These are phyloP conservation scores for Crithidia acanthocephali DNA, from an alignment of 208 protist genomes.

Conservation along the genomic window DNA sequence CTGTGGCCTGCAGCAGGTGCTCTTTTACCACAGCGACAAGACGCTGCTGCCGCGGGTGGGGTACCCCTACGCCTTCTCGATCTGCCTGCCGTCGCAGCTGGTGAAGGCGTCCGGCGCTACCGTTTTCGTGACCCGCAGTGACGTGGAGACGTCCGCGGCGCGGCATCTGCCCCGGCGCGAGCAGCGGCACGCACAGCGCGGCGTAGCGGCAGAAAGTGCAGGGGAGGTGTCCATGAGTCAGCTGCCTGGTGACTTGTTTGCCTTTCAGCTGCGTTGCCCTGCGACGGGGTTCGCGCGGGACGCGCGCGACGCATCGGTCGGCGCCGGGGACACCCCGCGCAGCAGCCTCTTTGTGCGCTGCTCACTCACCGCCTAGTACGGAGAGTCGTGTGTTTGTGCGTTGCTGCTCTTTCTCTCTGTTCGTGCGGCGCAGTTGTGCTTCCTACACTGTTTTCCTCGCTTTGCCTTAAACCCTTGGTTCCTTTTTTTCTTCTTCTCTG, in stretches of 20 bases:
- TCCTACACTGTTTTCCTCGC: background rate
- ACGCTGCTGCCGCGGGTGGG: conserved; percentile 33
- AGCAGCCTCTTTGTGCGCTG: conserved; percentile 3
- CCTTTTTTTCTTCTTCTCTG: background rate
- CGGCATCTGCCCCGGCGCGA: conserved; percentile 27
- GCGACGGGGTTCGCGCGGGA: background rate
- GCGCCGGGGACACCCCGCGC: background rate
- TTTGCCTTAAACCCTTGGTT: background rate
- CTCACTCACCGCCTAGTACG: background rate
- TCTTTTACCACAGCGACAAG: conserved; percentile 42
- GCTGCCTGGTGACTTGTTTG: conserved; percentile 25
- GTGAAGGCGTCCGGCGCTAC: conserved; percentile 10
- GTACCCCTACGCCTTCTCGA: conserved; percentile 35
- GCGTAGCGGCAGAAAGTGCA: background rate
- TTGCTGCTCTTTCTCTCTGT: background rate
- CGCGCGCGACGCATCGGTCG: background rate
- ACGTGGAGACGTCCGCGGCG: conserved; percentile 22
- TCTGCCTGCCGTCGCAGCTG: conserved; percentile 30
- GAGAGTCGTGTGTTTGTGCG: background rate
- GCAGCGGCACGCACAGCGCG: background rate
- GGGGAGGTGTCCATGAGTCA: background rate
- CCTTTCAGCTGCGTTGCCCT: conserved; percentile 31
- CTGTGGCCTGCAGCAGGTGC: conserved; percentile 35
- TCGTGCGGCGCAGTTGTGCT: background rate
- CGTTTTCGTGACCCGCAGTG: conserved; percentile 33